A percentile compares a stretch with the other conserved stretches of the same genome.
These are phyloP conservation scores for Dryas alaskensis DNA, from an alignment of 306 rosid species.

Conservation along the genomic window DNA sequence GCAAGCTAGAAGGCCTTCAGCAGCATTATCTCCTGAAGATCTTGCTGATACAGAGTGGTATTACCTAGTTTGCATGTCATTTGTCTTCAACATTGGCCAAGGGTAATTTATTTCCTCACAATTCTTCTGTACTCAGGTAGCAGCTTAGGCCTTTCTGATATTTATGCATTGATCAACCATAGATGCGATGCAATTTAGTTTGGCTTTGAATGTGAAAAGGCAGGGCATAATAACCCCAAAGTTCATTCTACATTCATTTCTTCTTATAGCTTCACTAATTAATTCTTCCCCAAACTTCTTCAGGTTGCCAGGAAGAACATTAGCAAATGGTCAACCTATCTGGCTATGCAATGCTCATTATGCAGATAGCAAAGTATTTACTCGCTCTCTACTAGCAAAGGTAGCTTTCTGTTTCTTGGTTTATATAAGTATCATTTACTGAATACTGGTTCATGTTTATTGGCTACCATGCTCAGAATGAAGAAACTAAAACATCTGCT, in stretches of 20 bases:
- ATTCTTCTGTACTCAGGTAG: not conserved
- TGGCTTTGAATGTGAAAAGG: not conserved
- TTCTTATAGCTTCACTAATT: not conserved
- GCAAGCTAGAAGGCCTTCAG: slow-evolving; percentile 68
- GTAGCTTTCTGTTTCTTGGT: slow-evolving; percentile 37
- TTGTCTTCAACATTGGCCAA: slow-evolving; percentile 70
- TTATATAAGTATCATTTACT: not conserved
- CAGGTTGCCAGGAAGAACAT: slow-evolving; percentile 79
- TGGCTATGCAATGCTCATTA: slow-evolving; percentile 68
- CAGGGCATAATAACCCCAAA: not conserved
- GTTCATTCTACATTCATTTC: not conserved
- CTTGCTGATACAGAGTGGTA: slow-evolving; percentile 89
- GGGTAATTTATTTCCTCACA: slow-evolving; percentile 50
- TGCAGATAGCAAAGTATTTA: slow-evolving; percentile 58
- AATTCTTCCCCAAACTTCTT: not conserved
- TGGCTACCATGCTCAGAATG: slow-evolving; percentile 7
- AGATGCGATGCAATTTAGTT: not conserved
- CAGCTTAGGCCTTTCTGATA: not conserved
- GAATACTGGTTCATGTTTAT: not conserved
- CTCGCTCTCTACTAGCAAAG: slow-evolving; percentile 78
- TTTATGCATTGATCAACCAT: slow-evolving; percentile 1
- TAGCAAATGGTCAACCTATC: slow-evolving; percentile 50
- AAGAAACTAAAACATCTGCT: slow-evolving; percentile 26
- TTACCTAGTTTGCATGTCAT: slow-evolving; percentile 94
- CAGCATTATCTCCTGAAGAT: slow-evolving; percentile 78